Percentiles rank a stretch among this genome's conserved stretches.
phyloP scores from a whole-genome alignment of 768 basidiomycete species.

The Xanthoconium purpureum region DNA sequence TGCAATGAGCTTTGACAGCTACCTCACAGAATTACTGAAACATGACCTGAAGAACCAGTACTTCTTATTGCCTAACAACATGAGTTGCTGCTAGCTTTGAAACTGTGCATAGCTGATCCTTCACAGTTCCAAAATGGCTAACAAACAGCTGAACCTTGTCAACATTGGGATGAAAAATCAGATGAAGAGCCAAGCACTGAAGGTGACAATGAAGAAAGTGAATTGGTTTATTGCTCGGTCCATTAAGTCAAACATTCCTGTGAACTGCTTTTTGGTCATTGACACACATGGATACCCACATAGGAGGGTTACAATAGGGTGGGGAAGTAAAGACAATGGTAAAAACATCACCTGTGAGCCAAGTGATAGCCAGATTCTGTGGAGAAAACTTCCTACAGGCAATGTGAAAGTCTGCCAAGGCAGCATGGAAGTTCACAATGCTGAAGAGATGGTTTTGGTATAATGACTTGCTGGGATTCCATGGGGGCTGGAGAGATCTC shows the following conservation, averaged over 20 bases:
- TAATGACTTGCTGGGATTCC: neutral
- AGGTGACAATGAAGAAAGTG: too few relatives aligned
- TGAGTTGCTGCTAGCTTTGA: too few relatives aligned
- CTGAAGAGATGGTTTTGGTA: neutral
- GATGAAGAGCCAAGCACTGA: too few relatives aligned
- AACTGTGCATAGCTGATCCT: too few relatives aligned
- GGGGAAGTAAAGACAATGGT: fast-evolving
- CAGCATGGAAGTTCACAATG: neutral
- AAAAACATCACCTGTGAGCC: neutral
- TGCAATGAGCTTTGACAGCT: too few relatives aligned
- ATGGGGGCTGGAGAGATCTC: neutral
- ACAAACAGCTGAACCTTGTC: too few relatives aligned
- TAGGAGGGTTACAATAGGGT: neutral
- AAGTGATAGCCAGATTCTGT: neutral
- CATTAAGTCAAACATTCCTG: neutral
- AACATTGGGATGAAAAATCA: too few relatives aligned
- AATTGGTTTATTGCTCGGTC: neutral
- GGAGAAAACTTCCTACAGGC: neutral
- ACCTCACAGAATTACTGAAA: too few relatives aligned
- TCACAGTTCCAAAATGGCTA: too few relatives aligned
- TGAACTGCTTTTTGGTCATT: neutral
- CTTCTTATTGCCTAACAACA: too few relatives aligned
- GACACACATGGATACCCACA: neutral
- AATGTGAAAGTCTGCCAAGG: neutral
- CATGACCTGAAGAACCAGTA: too few relatives aligned